phyloP scores from a whole-genome alignment of 371 early-diverging fungal species.

The Neoconidiobolus thromboides region DNA sequence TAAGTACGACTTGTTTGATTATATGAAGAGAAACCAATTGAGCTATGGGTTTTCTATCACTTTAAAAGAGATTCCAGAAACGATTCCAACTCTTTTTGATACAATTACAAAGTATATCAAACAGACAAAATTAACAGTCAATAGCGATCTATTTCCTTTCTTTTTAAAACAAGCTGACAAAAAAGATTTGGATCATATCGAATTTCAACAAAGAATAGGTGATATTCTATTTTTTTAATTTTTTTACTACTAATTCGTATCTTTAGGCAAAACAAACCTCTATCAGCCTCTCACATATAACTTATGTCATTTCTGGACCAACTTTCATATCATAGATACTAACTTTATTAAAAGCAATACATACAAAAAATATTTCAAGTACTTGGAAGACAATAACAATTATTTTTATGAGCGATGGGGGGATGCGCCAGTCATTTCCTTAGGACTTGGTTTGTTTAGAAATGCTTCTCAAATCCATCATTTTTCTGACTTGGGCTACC shows the following conservation, averaged over 20 bases:
- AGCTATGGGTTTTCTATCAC: constrained; percentile 71
- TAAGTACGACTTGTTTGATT: constrained; percentile 74
- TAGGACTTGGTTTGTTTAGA: constrained; percentile 22
- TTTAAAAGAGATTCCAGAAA: constrained; percentile 55
- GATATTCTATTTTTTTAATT: too few species aligned
- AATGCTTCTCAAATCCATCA: constrained; percentile 18
- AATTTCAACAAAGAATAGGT: too few species aligned
- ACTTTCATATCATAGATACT: constrained; percentile 8
- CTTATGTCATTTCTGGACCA: constrained; percentile 9
- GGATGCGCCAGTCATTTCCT: constrained; percentile 30
- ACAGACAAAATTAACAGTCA: too few species aligned
- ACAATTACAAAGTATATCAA: constrained; percentile 21
- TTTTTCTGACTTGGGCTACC: constrained; percentile 29
- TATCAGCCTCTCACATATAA: constrained; percentile 9
- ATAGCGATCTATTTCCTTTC: too few species aligned
- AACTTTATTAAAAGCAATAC: neutral
- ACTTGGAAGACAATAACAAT: constrained; percentile 7
- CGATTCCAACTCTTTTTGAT: constrained; percentile 76
- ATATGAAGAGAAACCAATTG: constrained; percentile 51
- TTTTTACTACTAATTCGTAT: too few species aligned
- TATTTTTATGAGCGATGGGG: constrained; percentile 37
- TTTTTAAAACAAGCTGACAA: constrained; percentile 1
- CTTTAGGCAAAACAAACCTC: too few species aligned
- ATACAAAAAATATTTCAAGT: constrained; percentile 7
- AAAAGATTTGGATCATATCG: constrained; percentile 17